Base-by-base conservation (phyloP, 208 protist species). In the Leishmania arabica region DNA sequence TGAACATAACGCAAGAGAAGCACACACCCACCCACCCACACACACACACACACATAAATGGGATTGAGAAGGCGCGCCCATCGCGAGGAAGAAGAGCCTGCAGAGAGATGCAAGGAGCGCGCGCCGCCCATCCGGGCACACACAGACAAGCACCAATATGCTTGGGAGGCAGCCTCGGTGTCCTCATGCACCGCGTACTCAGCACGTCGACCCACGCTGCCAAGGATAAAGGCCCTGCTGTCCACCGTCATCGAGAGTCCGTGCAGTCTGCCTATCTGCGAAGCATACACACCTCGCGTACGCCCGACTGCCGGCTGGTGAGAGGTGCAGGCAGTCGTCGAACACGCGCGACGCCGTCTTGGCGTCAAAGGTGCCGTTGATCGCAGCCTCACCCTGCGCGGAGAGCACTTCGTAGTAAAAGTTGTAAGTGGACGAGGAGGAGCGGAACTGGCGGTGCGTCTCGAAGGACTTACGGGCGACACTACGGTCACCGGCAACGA, bases 281-380 rank as follows among this genome's bases (percentile, higher is more conserved):
- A 72, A 80, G 65, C 47, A 73, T 27, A 73, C 77, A 73, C 77
- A 73, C 45, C 17, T n/a, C 9, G 82, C 82, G 60, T 78, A 69
- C 7, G 72, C 78, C 17, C 60, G 49, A 8, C 45, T 72, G 15
- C 82, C 82, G 0, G 13, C 64, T 6, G 78, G 82, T 24, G 82
- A 82, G 47, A 86, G 73, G 64, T 79, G 78, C 42, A 76, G n/a
- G 34, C 77, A 86, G 77, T 81, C 76, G 21, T 85, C 82, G 34
- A 85, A 85, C 31, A 85, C 17, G 3, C 42, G 27, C 47, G 64
- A 21, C 53, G 65, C 53, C 15, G 15, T 47, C 0, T n/a, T 21
- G 31, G n/a, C 24, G 62, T 34, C 65, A 37, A 82, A 82, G 0
- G 73, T 69, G 7, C 62, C 64, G 40, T 79, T 81, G 13, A 37